Base-by-base conservation (phyloP, 306 rosid genomes). In the Vigna mungo region DNA sequence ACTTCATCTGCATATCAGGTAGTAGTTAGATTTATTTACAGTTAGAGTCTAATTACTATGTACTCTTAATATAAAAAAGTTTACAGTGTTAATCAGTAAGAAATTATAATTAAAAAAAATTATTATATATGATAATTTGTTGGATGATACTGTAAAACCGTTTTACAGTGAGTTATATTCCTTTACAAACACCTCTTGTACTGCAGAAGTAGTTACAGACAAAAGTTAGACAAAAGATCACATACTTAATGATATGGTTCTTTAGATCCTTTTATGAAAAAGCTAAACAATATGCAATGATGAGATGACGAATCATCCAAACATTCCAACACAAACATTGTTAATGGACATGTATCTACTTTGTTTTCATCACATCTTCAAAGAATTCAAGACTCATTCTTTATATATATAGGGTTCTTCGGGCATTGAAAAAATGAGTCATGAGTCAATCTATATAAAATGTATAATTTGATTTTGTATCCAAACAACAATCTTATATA, bases 1-100 rank as follows among this genome's bases (percentile, higher is more conserved):
- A 60, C 43, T 66, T 55, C 25, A 34, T 66, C 70, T 74, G 20
- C 80, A 60, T 80, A 37, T 74, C 68, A 55, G 71, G 75, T 66
- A 15, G 15, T 71, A 25, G 68, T 14, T 48, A 23, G 59, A 75
- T 75, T 68, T 32, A n/a, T 62, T 69, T 71, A 47, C 37, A 2
- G 0, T 10, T 11, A 44, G 14, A 43, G 48, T 43, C 12, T 10
- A 43, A 43, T 43, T 43, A 11, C 14, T 3, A 43, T 10, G 14
- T 11, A 43, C 14, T 43, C 13, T 43, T 10, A 43, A 0, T 3
- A 11, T 43, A 43, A 9, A 43, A 43, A 43, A 43, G 12, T 1
- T 41, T 41, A 41, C 47, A 41, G 48, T 43, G 14, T 3, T 43
- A 9, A 2, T 11, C 48, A 0, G 13, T 44, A 11, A 3, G 49